These are phyloP conservation scores for Fusarium cyanostomum DNA, from an alignment of 2,329 filamentous ascomycete species.

Conservation along the genomic window DNA sequence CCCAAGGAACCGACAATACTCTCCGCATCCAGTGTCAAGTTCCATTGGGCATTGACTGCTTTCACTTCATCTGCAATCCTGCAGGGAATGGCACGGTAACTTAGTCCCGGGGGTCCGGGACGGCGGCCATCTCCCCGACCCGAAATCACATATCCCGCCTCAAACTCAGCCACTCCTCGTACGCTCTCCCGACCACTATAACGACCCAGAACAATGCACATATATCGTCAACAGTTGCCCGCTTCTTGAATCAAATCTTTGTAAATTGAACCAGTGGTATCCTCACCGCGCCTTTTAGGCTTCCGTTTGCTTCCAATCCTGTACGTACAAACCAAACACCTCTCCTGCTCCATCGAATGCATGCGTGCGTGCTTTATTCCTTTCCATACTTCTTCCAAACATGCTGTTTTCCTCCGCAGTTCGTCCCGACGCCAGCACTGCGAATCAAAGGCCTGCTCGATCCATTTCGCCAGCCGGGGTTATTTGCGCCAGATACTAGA, in stretches of 20 bases:
- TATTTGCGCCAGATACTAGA: constrained; percentile 38
- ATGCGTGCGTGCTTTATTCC: constrained; percentile 31
- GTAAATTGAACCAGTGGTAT: constrained; percentile 34
- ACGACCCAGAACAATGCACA: too few species aligned
- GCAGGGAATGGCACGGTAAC: too few species aligned
- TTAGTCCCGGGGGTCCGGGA: too few species aligned
- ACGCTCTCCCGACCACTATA: too few species aligned
- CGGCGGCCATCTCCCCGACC: too few species aligned
- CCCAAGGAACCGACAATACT: too few species aligned
- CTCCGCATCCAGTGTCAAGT: too few species aligned
- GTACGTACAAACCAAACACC: constrained; percentile 44
- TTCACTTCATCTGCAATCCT: too few species aligned
- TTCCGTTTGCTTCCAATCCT: constrained; percentile 35
- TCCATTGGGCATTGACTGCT: too few species aligned
- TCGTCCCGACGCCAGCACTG: constrained; percentile 32
- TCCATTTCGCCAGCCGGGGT: constrained; percentile 35
- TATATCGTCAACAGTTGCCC: not conserved
- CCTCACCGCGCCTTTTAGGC: constrained; percentile 29
- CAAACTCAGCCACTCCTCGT: too few species aligned
- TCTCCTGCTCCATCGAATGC: constrained; percentile 29
- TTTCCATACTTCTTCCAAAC: constrained; percentile 38
- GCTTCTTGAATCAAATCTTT: constrained; percentile 22
- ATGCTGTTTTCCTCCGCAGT: constrained; percentile 21
- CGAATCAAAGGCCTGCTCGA: constrained; percentile 50
- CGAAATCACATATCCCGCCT: too few species aligned